Evolutionary conservation across 2,329 filamentous ascomycete species (phyloP).

Genomic region (Colletotrichum godetiae): DNA sequence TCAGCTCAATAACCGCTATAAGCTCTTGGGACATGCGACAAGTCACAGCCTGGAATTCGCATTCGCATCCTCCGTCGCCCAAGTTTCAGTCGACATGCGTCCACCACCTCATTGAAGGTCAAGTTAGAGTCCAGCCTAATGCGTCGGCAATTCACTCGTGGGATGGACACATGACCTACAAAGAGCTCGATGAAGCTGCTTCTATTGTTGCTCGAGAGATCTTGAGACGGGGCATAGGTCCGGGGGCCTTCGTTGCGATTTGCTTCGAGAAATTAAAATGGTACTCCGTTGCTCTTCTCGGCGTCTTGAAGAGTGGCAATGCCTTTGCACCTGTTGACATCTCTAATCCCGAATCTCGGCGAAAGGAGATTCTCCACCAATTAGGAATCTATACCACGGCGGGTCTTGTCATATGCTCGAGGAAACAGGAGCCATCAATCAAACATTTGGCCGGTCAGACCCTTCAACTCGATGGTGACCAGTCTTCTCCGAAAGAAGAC

Average conservation of each 20-base stretch:
- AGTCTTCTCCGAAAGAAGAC: not conserved
- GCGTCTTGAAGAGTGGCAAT: conserved; percentile 45
- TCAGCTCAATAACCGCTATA: not conserved
- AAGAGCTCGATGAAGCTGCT: conserved; percentile 17
- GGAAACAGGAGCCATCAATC: not conserved
- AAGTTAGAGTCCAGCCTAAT: conserved; percentile 19
- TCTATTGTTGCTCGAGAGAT: conserved; percentile 2
- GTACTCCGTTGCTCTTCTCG: conserved; percentile 43
- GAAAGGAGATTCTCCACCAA: conserved; percentile 14
- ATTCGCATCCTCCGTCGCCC: accelerated
- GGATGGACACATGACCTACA: conserved; percentile 33
- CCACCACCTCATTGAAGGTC: conserved; percentile 38
- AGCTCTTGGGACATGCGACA: not conserved
- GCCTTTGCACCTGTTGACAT: conserved; percentile 45
- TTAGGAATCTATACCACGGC: not conserved
- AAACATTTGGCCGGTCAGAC: not conserved
- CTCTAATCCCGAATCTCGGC: not conserved
- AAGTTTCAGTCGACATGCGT: conserved; percentile 1
- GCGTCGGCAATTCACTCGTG: conserved; percentile 37
- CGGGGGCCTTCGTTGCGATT: conserved; percentile 39
- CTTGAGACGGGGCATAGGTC: conserved; percentile 35
- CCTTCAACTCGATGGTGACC: not conserved
- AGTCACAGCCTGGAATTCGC: not conserved
- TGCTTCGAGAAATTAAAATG: conserved; percentile 44
- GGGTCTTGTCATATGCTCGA: conserved; percentile 7